Percentiles rank a stretch among this genome's conserved stretches.
These are phyloP conservation scores for Gossypium armourianum DNA, from an alignment of 441 rosid species.

Conservation along the genomic window DNA sequence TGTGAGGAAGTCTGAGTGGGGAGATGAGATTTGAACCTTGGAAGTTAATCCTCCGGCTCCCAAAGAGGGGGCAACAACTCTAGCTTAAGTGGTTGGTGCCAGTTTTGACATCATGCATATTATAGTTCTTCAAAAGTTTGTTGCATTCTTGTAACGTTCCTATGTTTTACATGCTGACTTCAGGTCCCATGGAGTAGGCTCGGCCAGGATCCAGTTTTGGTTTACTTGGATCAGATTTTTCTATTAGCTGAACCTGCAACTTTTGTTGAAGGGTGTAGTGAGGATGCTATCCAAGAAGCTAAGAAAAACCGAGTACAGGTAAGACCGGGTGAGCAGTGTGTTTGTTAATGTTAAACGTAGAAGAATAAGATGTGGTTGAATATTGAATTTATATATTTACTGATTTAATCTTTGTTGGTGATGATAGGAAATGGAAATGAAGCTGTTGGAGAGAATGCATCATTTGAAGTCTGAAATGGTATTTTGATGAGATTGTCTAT, in stretches of 20 bases:
- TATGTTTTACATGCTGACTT: conserved; percentile 11
- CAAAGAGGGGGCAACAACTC: not conserved
- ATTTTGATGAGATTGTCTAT: conserved; percentile 9
- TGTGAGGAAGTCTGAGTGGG: not conserved
- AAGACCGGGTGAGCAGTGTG: conserved; percentile 31
- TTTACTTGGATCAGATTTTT: conserved; percentile 75
- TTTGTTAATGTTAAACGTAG: conserved; percentile 3
- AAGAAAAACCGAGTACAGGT: conserved; percentile 77
- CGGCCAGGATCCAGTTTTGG: conserved; percentile 94
- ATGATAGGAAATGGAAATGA: conserved; percentile 79
- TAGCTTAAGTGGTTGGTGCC: not conserved
- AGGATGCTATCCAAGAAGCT: conserved; percentile 86
- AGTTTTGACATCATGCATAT: not conserved
- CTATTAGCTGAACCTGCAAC: conserved; percentile 82
- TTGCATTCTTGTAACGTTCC: not conserved
- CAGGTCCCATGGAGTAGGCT: conserved; percentile 99
- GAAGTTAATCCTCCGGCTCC: not conserved
- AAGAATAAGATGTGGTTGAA: conserved; percentile 8
- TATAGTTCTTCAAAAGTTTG: not conserved
- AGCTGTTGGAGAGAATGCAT: conserved; percentile 65
- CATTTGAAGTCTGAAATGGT: conserved; percentile 76
- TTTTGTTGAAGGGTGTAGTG: conserved; percentile 60
- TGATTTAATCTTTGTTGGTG: not conserved
- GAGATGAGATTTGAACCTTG: conserved; percentile 1
- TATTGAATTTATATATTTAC: conserved; percentile 15